Evolutionary conservation across 805 yeast genomes (phyloP), one percentile per base, ranked within the genome.

Genomic region (Starmerella geochares): DNA sequence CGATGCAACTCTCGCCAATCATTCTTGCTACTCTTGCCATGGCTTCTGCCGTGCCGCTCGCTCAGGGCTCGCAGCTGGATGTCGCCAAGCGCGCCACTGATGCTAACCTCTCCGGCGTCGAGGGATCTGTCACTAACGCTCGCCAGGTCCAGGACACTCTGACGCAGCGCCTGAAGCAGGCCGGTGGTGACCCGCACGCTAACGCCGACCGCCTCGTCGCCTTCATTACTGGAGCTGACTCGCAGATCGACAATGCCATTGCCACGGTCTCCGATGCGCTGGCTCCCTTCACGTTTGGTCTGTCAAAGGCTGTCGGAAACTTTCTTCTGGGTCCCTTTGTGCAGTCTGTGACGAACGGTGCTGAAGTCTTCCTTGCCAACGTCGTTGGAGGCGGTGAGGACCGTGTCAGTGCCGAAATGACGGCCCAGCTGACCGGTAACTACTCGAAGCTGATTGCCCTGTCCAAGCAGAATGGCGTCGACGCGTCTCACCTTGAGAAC

Each of bases 141-240:
- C 52, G 42, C 31, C 57, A 54, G 51, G 56, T 51, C 25, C 47
- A 43, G 46, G 49, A 46, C 38, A 50, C 46, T 13, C 40, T 50
- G 44, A 47, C 24, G 47, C 27, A 37, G 33, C 57, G 43, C 46
- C 46, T 55, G 25, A 32, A 49, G 48, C 36, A 31, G 39, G 23
- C 27, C 39, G 28, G 17, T 11, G 54, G 37, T 17, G 50, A 50
- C 46, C 53, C 53, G 64, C 51, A 51, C 33, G 49, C 44, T 31
- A 23, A 31, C 24, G 41, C 40, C 10, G 49, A 33, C 49, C 53
- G 51, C 25, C 31, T 55, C 17, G 43, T 28, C 17, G 55, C 57
- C 28, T 55, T 33, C 53, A 55, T 62, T 38, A 59, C 65, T 25
- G 65, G 65, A 16, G 55, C 62, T 21, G 66, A 62, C 35, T 28